These are phyloP conservation scores for Blastobotrys terrestris DNA, from an alignment of 805 yeast species.

Conservation along the genomic window DNA sequence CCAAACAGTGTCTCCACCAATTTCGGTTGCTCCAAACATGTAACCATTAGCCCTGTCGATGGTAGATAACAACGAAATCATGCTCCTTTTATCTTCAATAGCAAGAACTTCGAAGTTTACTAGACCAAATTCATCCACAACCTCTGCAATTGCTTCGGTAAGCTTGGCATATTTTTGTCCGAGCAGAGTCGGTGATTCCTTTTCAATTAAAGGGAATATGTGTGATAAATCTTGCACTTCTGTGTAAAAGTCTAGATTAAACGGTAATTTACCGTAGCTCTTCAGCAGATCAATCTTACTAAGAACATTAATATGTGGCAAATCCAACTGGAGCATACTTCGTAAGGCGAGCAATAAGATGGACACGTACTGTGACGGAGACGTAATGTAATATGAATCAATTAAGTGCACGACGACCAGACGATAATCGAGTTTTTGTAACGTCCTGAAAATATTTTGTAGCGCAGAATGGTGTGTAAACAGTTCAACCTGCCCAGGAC, in stretches of 20 bases:
- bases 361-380: conserved; percentile 86
- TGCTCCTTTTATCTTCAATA: conserved; percentile 84
- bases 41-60: conserved; percentile 94
- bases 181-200: conserved; percentile 62
- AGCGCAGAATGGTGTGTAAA: conserved; percentile 85
- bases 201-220: conserved; percentile 59
- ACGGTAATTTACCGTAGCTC: conserved; percentile 71
- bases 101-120: conserved; percentile 86
- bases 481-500: conserved; percentile 95
- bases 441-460: conserved; percentile 53
- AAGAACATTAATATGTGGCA: conserved; percentile 90
- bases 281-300: conserved; percentile 82
- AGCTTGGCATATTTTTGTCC: conserved; percentile 59
- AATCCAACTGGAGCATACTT: conserved; percentile 85
- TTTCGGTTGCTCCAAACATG: conserved; percentile 83
- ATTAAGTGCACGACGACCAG: conserved; percentile 69
- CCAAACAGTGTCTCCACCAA: conserved; percentile 98
- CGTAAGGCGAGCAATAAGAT: conserved; percentile 73
- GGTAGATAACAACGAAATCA: conserved; percentile 72
- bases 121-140: conserved; percentile 80
- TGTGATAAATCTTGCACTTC: conserved; percentile 81
- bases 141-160: conserved; percentile 71
- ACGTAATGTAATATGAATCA: conserved; percentile 74
- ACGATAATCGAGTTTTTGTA: conserved; percentile 64
- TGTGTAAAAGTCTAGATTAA: conserved; percentile 77